These are phyloP conservation scores for Leccinum arenicola DNA, from an alignment of 768 basidiomycete species.

Conservation along the genomic window DNA sequence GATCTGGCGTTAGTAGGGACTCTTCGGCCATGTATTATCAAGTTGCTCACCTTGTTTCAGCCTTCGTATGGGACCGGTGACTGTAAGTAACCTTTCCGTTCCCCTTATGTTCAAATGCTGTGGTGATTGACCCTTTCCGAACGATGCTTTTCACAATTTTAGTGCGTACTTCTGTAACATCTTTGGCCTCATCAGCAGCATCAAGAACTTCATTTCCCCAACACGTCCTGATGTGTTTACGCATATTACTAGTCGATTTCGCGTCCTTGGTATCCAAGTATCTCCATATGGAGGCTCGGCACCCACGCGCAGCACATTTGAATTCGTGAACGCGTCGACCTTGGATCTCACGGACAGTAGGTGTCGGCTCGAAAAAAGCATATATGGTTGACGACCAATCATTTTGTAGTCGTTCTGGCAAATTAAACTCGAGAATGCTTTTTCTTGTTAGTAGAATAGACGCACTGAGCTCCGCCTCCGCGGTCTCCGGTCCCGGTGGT, in stretches of 20 bases:
- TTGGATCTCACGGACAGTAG: conserved; percentile 7
- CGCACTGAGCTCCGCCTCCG: too few relatives aligned
- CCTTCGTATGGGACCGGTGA: too few relatives aligned
- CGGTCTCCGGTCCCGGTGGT: too few relatives aligned
- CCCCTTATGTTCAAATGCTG: background rate
- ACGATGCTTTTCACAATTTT: background rate
- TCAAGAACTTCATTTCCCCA: background rate
- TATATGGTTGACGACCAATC: conserved; percentile 36
- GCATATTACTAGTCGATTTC: background rate
- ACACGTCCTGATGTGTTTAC: background rate
- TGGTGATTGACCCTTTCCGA: background rate
- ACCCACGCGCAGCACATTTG: background rate
- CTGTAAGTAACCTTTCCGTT: background rate
- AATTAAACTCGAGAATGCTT: too few relatives aligned
- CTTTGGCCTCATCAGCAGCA: background rate
- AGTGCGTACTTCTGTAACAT: background rate
- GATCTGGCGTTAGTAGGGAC: too few relatives aligned
- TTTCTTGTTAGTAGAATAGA: too few relatives aligned
- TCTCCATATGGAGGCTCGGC: background rate
- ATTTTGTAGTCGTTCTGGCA: background rate
- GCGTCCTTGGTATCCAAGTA: background rate
- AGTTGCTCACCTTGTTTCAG: too few relatives aligned
- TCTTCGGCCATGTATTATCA: too few relatives aligned
- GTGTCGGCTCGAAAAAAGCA: conserved; percentile 31
- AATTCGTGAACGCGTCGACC: background rate